phyloP scores from a whole-genome alignment of 192 early-diverging fungal species.

The Pecoramyces ruminantium region DNA sequence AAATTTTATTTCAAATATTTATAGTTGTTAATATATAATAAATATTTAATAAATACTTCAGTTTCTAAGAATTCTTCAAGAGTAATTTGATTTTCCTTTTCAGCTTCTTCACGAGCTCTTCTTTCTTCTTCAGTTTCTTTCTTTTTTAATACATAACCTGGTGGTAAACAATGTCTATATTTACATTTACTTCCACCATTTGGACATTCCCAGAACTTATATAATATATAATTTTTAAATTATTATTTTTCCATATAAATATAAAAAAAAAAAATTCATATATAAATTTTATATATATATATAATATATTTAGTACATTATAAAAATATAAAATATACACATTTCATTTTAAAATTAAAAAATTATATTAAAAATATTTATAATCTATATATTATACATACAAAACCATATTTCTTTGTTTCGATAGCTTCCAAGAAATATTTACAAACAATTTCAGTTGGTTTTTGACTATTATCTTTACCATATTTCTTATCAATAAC shows the following conservation, averaged over 20 bases:
- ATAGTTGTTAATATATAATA: no score
- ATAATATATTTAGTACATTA: no score
- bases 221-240: no score
- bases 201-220: constrained; percentile 99
- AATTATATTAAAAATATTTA: no score
- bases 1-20: no score
- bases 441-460: constrained; percentile 98
- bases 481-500: constrained; percentile 72
- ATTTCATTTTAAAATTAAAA: no score
- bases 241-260: no score
- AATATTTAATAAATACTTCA: constrained; percentile 31
- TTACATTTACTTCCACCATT: constrained; percentile 86
- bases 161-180: constrained; percentile 91
- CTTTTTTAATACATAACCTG: constrained; percentile 85
- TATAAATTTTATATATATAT: no score
- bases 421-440: constrained; percentile 95
- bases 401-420: constrained; percentile 66
- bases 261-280: no score
- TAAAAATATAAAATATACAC: no score
- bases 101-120: constrained; percentile 38
- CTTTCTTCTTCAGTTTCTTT: constrained; percentile 66
- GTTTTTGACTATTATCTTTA: constrained; percentile 50
- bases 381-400: not conserved
- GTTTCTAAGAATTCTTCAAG: constrained; percentile 96
- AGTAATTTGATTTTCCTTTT: constrained; percentile 67